phyloP scores from a whole-genome alignment of 441 rosid genomes.

The Euphorbia celastroides region DNA sequence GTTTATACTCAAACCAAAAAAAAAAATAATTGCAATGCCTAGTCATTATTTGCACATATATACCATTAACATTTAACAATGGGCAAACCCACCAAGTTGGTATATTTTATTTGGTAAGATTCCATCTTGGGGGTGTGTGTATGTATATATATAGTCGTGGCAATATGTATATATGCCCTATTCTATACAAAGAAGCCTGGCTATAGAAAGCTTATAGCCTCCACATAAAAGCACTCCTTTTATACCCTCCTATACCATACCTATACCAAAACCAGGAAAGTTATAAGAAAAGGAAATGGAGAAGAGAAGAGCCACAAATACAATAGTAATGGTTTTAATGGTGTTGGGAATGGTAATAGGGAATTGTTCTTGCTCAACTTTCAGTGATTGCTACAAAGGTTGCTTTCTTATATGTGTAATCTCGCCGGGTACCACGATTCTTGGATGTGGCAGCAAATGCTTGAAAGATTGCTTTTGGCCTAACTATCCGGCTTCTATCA shows the following conservation, averaged over 20 bases:
- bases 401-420: constrained; percentile 5
- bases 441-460: constrained; percentile 2
- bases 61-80: background rate
- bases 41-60: background rate
- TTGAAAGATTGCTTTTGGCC: constrained; percentile 9
- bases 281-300: background rate
- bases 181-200: background rate
- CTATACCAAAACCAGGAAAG: background rate
- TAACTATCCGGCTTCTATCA: background rate
- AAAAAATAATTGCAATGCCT: background rate
- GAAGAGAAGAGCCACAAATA: background rate
- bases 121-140: too few species aligned
- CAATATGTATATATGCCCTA: background rate
- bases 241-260: background rate
- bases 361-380: background rate
- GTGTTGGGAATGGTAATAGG: constrained; percentile 2
- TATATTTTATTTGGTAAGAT: background rate
- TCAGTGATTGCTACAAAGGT: constrained; percentile 7
- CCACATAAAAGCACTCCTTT: background rate
- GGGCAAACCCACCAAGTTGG: background rate
- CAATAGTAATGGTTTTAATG: background rate
- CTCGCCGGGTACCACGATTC: background rate
- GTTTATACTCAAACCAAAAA: background rate
- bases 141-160: too few species aligned
- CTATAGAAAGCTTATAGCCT: too few species aligned